A percentile compares a stretch with the other conserved stretches of the same genome.
These are phyloP conservation scores for Jackrogersella multiformis DNA, from an alignment of 495 filamentous ascomycete genomes.

Conservation along the genomic window DNA sequence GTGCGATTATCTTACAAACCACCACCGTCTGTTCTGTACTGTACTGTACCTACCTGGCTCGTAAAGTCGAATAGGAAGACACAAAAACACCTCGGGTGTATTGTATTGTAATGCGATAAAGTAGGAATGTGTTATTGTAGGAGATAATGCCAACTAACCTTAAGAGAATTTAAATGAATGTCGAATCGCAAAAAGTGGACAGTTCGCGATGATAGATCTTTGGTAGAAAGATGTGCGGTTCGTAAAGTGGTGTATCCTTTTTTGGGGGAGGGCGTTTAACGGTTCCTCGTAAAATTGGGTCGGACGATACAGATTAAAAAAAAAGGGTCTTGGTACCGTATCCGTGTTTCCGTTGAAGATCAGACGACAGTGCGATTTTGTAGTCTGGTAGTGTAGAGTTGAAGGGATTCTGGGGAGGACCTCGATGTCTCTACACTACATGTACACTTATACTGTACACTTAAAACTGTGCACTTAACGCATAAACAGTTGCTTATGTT, in stretches of 20 bases:
- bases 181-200: slow-evolving; percentile 35
- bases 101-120: too few species aligned
- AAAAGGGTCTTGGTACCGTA: slow-evolving; percentile 27
- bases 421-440: too few species aligned
- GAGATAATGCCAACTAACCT: slow-evolving; percentile 23
- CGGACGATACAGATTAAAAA: slow-evolving; percentile 33
- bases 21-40: background rate
- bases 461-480: slow-evolving; percentile 10
- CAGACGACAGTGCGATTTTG: slow-evolving; percentile 11
- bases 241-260: slow-evolving; percentile 14
- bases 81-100: background rate
- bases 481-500: slow-evolving; percentile 14
- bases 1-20: slow-evolving; percentile 16
- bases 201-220: slow-evolving; percentile 42
- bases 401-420: too few species aligned
- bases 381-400: slow-evolving; percentile 14
- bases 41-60: background rate
- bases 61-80: slow-evolving; percentile 3
- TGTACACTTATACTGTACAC: too few species aligned
- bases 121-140: background rate
- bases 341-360: slow-evolving; percentile 24
- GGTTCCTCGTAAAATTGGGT: slow-evolving; percentile 29
- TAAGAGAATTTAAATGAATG: slow-evolving; percentile 21
- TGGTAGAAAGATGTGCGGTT: slow-evolving; percentile 33
- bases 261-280: slow-evolving; percentile 26